Percentiles rank a stretch among this genome's conserved stretches.
Conservation (phyloP, 169 alveolate genomes). For the Plasmodium billcollinsi region DNA sequence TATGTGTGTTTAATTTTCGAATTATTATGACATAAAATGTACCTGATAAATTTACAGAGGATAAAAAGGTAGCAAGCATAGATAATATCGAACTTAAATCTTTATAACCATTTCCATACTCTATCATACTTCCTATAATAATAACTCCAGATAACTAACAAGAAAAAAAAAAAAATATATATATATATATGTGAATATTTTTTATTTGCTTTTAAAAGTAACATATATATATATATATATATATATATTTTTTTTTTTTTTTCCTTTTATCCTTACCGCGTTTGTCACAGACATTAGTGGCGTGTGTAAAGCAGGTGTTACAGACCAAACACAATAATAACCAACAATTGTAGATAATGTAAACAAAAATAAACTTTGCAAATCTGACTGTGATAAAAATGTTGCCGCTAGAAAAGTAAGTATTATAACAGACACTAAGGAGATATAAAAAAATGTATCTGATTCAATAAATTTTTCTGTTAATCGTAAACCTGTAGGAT, state of each 20-base stretch:
- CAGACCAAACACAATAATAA: conserved; percentile 91
- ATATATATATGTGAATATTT: not conserved
- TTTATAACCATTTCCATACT: conserved; percentile 75
- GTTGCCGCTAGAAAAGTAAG: conserved; percentile 34
- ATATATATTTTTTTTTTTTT: not conserved
- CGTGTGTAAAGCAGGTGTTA: conserved; percentile 94
- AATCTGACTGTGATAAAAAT: conserved; percentile 47
- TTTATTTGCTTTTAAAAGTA: not conserved
- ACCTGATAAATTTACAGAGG: conserved; percentile 78
- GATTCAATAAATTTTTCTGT: conserved; percentile 55
- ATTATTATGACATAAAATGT: conserved; percentile 36
- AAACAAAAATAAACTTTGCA: conserved; percentile 64
- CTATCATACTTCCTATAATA: conserved; percentile 90
- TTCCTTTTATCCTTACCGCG: conserved; percentile 82
- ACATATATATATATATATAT: not conserved
- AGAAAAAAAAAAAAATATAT: not conserved
- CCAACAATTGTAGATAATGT: conserved; percentile 89
- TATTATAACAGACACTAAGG: conserved; percentile 22
- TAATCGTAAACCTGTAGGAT: conserved; percentile 49
- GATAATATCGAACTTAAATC: conserved; percentile 39
- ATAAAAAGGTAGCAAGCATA: conserved; percentile 75
- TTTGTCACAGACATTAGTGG: conserved; percentile 95
- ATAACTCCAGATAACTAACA: conserved; percentile 87
- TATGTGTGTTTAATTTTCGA: not conserved
- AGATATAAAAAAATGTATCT: conserved; percentile 52